These are phyloP conservation scores for Termitomyces sp. DNA, from an alignment of 768 basidiomycete genomes.

Conservation along the genomic window DNA sequence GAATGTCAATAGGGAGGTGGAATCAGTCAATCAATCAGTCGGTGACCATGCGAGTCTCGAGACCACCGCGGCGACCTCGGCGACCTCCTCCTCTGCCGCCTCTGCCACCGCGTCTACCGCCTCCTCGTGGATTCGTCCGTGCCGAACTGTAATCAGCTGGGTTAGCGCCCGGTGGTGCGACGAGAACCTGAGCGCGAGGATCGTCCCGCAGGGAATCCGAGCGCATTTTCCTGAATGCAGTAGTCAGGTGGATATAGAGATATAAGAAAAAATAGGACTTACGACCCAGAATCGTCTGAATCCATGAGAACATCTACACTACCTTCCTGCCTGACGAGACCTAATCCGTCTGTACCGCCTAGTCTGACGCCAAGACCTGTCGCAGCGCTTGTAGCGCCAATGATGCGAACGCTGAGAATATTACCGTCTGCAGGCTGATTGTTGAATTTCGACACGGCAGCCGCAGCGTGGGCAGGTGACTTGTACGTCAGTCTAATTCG, in stretches of 20 bases:
- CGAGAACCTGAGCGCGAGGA: constrained; percentile 65
- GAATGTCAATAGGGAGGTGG: no score
- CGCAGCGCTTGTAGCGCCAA: constrained; percentile 49
- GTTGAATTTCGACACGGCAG: constrained; percentile 73
- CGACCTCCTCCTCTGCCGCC: constrained; percentile 35
- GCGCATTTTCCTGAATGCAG: constrained; percentile 69
- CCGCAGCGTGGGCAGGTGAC: constrained; percentile 52
- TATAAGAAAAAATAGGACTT: constrained; percentile 23
- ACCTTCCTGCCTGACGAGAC: constrained; percentile 48
- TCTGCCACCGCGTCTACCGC: constrained; percentile 32
- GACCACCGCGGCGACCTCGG: constrained; percentile 32
- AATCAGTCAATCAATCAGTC: no score
- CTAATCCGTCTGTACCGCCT: constrained; percentile 50
- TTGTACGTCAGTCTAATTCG: constrained; percentile 75
- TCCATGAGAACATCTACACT: constrained; percentile 63
- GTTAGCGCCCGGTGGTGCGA: constrained; percentile 66
- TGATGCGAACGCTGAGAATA: constrained; percentile 58
- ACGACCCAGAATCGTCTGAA: constrained; percentile 47
- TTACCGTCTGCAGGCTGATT: constrained; percentile 82
- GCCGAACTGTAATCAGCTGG: constrained; percentile 45
- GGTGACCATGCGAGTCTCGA: constrained; percentile 48
- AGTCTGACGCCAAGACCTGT: constrained; percentile 56
- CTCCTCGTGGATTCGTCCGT: constrained; percentile 23
- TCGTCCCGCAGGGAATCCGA: constrained; percentile 68
- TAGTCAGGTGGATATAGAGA: neutral